Conservation (phyloP, 768 basidiomycete genomes). For the Cubamyces sp. region DNA sequence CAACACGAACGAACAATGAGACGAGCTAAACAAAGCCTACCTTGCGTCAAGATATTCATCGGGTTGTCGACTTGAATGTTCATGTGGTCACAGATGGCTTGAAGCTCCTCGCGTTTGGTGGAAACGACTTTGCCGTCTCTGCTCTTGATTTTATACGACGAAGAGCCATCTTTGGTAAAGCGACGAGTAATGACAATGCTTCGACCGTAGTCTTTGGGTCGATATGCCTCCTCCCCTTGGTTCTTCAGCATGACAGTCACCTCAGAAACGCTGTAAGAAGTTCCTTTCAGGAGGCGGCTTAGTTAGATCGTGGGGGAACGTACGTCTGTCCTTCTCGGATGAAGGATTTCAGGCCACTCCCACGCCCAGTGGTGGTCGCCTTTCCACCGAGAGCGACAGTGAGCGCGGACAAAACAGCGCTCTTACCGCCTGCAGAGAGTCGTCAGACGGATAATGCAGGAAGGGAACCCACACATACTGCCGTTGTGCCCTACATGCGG, state of each 20-base stretch:
- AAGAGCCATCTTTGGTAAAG: slow-evolving; percentile 76
- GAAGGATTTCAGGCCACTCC: slow-evolving; percentile 80
- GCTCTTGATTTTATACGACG: slow-evolving; percentile 82
- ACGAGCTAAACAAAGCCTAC: slow-evolving; percentile 35
- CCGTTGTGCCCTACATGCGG: slow-evolving; percentile 78
- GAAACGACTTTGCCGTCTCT: slow-evolving; percentile 68
- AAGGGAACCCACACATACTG: slow-evolving; percentile 56
- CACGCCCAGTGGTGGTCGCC: slow-evolving; percentile 89
- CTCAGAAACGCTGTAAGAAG: slow-evolving; percentile 56
- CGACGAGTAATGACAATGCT: slow-evolving; percentile 83
- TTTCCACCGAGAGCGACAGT: slow-evolving; percentile 95
- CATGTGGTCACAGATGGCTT: slow-evolving; percentile 92
- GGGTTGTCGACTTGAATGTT: slow-evolving; percentile 97
- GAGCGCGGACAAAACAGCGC: slow-evolving; percentile 91
- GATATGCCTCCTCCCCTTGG: slow-evolving; percentile 88
- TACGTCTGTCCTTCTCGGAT: slow-evolving; percentile 84
- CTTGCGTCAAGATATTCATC: slow-evolving; percentile 92
- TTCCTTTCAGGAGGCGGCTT: not conserved
- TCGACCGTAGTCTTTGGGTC: slow-evolving; percentile 82
- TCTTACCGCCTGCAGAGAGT: slow-evolving; percentile 77
- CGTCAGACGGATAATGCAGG: not conserved
- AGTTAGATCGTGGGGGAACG: slow-evolving; percentile 30
- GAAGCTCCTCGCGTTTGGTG: slow-evolving; percentile 81
- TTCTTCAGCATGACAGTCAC: slow-evolving; percentile 87
- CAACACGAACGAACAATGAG: not conserved